Evolutionary conservation across 371 early-diverging fungal genomes (phyloP).

Genomic region (Mortierella sp.): DNA sequence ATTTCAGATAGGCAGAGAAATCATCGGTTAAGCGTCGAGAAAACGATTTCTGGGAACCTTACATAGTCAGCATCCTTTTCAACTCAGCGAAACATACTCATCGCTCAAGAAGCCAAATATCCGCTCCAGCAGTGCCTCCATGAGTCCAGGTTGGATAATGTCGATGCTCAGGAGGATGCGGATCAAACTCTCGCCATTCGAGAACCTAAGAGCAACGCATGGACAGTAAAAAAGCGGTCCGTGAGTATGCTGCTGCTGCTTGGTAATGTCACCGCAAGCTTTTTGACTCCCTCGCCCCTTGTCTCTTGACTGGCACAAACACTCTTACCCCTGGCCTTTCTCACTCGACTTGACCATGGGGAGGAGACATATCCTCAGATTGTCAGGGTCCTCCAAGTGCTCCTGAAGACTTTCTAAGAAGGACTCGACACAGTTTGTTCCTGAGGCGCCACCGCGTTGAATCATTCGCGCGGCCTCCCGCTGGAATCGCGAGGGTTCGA

Average conservation of each 20-base stretch:
- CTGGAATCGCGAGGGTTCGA: slow-evolving; percentile 45
- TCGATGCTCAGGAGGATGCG: slow-evolving; percentile 75
- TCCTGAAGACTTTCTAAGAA: slow-evolving; percentile 45
- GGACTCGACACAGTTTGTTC: slow-evolving; percentile 13
- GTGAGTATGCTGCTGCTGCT: neutral
- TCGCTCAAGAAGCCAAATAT: slow-evolving; percentile 76
- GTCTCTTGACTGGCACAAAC: neutral
- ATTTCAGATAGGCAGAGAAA: neutral
- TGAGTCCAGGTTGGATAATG: slow-evolving; percentile 69
- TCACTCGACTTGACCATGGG: slow-evolving; percentile 21
- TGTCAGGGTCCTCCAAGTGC: slow-evolving; percentile 36
- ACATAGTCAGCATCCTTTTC: neutral
- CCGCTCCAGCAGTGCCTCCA: slow-evolving; percentile 74
- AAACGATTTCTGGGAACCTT: neutral
- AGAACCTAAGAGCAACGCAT: neutral
- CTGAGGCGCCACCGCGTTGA: slow-evolving; percentile 22
- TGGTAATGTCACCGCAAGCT: too few species aligned
- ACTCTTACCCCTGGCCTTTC: slow-evolving; percentile 31
- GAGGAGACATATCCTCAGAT: slow-evolving; percentile 24
- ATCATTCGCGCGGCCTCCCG: slow-evolving; percentile 35
- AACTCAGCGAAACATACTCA: slow-evolving; percentile 56
- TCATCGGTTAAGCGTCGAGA: slow-evolving; percentile 32
- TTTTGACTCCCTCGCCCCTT: neutral
- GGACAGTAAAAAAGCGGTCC: neutral
- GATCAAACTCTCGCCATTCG: slow-evolving; percentile 68